These are phyloP conservation scores for Aspergillus hancockii DNA, from an alignment of 495 filamentous ascomycete genomes.

Conservation along the genomic window DNA sequence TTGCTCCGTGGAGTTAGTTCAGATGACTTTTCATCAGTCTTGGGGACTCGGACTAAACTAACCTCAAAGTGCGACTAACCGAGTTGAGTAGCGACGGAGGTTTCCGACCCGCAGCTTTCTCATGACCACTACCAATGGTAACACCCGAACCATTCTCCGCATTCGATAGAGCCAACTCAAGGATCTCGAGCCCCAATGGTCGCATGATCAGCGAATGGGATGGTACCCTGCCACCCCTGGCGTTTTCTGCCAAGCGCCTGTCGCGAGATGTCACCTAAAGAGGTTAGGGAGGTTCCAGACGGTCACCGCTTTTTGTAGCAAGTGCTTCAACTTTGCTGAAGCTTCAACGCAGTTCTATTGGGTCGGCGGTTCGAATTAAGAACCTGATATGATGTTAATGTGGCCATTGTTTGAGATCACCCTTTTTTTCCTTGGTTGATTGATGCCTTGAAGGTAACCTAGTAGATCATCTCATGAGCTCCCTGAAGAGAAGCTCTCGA, in stretches of 20 bases:
- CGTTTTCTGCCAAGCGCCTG: constrained; percentile 9
- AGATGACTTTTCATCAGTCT: not conserved
- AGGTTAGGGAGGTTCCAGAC: constrained; percentile 13
- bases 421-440: not conserved
- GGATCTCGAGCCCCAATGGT: constrained; percentile 2
- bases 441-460: not conserved
- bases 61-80: constrained; percentile 8
- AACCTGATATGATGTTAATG: not conserved
- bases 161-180: constrained; percentile 15
- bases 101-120: constrained; percentile 11
- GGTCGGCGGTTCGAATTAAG: too few species aligned
- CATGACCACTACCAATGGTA: constrained; percentile 15
- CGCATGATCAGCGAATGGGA: constrained; percentile 13
- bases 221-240: not conserved
- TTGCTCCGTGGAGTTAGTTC: too few species aligned
- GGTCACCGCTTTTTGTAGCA: constrained; percentile 16
- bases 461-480: not conserved
- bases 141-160: constrained; percentile 17
- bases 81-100: constrained; percentile 11
- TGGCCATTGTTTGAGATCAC: not conserved
- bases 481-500: not conserved
- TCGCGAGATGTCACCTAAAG: constrained; percentile 25
- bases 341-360: constrained; percentile 17
- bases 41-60: constrained; percentile 5
- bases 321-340: constrained; percentile 13